Evolutionary conservation across 345 rosid species (phyloP).

Genomic region (Linum tenue): DNA sequence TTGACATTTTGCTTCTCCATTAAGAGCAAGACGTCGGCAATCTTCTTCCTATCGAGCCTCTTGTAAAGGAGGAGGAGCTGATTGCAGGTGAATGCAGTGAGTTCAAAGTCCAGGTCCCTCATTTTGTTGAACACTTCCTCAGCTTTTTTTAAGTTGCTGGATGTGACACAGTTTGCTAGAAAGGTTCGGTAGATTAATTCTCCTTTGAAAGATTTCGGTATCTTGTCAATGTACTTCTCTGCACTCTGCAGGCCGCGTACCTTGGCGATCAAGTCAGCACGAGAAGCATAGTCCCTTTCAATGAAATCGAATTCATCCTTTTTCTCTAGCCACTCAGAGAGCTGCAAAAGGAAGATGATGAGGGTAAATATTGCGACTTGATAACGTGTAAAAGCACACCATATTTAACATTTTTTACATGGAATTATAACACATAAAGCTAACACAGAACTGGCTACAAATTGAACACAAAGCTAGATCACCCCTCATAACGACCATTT

Average conservation of each 20-base stretch:
- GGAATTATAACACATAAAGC: not conserved
- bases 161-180: not conserved
- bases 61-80: constrained; percentile 18
- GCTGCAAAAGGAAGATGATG: constrained; percentile 7
- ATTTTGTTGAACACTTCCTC: constrained; percentile 17
- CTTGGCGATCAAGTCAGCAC: constrained; percentile 5
- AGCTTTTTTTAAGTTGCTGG: not conserved
- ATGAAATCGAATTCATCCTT: constrained; percentile 2
- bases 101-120: constrained; percentile 7
- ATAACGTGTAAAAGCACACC: not conserved
- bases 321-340: constrained; percentile 14
- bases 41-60: constrained; percentile 7
- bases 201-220: constrained; percentile 13
- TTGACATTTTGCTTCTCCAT: constrained; percentile 12
- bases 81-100: constrained; percentile 10
- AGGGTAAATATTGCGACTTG: not conserved
- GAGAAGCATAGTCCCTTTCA: constrained; percentile 7
- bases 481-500: not conserved
- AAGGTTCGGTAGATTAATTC: constrained; percentile 8
- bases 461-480: not conserved
- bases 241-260: constrained; percentile 9
- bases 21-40: constrained; percentile 4
- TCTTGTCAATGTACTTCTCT: constrained; percentile 7
- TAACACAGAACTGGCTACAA: not conserved
- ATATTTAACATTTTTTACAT: no score